Percentiles rank a stretch among this genome's conserved stretches.
Evolutionary conservation across 2,329 filamentous ascomycete genomes (phyloP).

Genomic region (Davidsoniella australis): DNA sequence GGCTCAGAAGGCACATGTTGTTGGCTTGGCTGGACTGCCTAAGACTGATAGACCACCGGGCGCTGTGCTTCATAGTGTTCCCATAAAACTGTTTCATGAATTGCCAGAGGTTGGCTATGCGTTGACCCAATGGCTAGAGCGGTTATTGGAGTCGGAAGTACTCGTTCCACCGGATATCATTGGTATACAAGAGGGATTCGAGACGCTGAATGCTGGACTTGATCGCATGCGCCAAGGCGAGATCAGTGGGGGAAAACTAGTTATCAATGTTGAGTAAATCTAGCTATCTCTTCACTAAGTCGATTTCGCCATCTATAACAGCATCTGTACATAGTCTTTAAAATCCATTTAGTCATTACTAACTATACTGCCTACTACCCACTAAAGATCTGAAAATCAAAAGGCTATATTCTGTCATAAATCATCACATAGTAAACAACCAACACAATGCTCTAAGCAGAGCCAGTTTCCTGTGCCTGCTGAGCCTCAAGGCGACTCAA

Average conservation of each 20-base stretch:
- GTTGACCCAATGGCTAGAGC: slow-evolving; percentile 50
- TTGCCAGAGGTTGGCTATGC: slow-evolving; percentile 44
- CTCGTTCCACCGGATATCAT: slow-evolving; percentile 49
- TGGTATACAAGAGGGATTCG: slow-evolving; percentile 43
- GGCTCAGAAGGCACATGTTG: slow-evolving; percentile 32
- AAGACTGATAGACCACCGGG: slow-evolving; percentile 22
- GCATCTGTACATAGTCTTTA: too few species aligned
- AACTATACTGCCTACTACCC: too few species aligned
- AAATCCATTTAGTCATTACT: too few species aligned
- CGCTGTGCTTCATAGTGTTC: slow-evolving; percentile 45
- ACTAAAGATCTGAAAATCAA: too few species aligned
- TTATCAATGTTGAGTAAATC: slow-evolving; percentile 19
- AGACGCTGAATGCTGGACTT: slow-evolving; percentile 49
- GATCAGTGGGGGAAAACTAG: slow-evolving; percentile 50
- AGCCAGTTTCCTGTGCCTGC: not conserved
- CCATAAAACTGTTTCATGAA: slow-evolving; percentile 62
- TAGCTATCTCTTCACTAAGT: too few species aligned
- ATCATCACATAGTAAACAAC: not conserved
- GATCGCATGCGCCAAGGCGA: slow-evolving; percentile 48
- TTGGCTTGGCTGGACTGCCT: slow-evolving; percentile 51
- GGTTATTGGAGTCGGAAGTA: slow-evolving; percentile 35
- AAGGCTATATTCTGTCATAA: too few species aligned
- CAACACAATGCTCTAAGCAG: not conserved
- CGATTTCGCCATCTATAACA: too few species aligned
- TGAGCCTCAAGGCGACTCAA: slow-evolving; percentile 18